These are phyloP conservation scores for Primulina tabacum DNA, from an alignment of 257 asterid species.

Conservation along the genomic window DNA sequence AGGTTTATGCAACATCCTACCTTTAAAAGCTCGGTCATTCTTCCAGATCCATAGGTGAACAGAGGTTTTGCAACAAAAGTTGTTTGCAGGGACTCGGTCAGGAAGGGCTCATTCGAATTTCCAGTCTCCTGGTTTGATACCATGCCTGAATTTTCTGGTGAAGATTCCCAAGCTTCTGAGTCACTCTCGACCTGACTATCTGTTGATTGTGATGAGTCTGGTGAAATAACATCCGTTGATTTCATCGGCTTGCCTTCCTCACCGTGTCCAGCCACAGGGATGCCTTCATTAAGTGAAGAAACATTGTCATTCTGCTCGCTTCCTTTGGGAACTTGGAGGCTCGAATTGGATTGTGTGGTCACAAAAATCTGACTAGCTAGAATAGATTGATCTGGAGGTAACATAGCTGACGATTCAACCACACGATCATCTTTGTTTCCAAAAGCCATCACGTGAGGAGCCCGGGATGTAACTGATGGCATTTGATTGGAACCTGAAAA, in stretches of 20 bases:
- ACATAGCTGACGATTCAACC: conserved; percentile 63
- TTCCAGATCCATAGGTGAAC: conserved; percentile 58
- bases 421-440: conserved; percentile 56
- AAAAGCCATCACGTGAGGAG: conserved; percentile 32
- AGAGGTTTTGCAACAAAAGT: conserved; percentile 39
- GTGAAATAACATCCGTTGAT: conserved; percentile 29
- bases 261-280: conserved; percentile 28
- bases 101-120: conserved; percentile 25
- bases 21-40: conserved; percentile 91
- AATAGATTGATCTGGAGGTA: conserved; percentile 55
- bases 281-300: conserved; percentile 19
- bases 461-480: conserved; percentile 28
- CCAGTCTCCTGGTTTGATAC: conserved; percentile 32
- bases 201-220: conserved; percentile 48
- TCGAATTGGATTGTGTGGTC: conserved; percentile 32
- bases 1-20: conserved; percentile 30
- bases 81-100: conserved; percentile 33
- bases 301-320: conserved; percentile 31
- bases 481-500: conserved; percentile 23
- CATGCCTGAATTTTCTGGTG: conserved; percentile 38
- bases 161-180: conserved; percentile 30
- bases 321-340: conserved; percentile 35
- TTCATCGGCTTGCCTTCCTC: conserved; percentile 33
- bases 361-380: conserved; percentile 44
- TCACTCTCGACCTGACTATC: conserved; percentile 40